Evolutionary conservation across 228 moss, liverwort and hornwort species (phyloP).

Genomic region (Sphagnum fallax): DNA sequence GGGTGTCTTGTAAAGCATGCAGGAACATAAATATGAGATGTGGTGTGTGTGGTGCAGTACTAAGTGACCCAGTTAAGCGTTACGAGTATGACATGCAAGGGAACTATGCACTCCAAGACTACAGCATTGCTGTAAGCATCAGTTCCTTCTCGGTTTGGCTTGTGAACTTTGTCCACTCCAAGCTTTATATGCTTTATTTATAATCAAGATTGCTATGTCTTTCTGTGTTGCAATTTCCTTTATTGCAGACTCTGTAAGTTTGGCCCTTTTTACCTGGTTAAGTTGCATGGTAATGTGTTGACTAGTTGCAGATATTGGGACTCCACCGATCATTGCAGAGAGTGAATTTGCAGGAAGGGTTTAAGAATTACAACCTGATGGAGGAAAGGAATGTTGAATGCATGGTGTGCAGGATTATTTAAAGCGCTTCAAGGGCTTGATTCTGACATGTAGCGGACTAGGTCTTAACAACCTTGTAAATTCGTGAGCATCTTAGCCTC

Average conservation of each 20-base stretch:
- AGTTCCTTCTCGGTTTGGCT: background rate
- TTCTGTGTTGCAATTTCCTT: background rate
- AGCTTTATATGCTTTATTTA: too few species aligned
- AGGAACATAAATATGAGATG: background rate
- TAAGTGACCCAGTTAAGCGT: conserved; percentile 81
- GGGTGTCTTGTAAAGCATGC: background rate
- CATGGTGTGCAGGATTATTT: conserved; percentile 65
- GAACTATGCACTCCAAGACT: conserved; percentile 70
- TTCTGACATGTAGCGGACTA: conserved; percentile 92
- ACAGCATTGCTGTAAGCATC: conserved; percentile 70
- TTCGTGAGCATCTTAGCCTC: conserved; percentile 23
- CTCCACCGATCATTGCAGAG: background rate
- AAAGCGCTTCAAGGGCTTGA: conserved; percentile 88
- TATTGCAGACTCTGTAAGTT: background rate
- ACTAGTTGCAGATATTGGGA: background rate
- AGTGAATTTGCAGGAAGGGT: too few species aligned
- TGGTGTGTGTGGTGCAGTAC: conserved; percentile 29
- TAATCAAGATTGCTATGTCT: background rate
- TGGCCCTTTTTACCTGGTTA: background rate
- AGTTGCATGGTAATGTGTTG: background rate
- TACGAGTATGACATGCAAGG: conserved; percentile 77
- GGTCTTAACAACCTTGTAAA: conserved; percentile 70
- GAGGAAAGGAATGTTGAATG: too few species aligned
- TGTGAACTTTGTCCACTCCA: background rate
- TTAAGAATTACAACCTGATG: too few species aligned